Evolutionary conservation across 352 stramenopile genomes (phyloP).

Genomic region (Ophiocytium majus): DNA sequence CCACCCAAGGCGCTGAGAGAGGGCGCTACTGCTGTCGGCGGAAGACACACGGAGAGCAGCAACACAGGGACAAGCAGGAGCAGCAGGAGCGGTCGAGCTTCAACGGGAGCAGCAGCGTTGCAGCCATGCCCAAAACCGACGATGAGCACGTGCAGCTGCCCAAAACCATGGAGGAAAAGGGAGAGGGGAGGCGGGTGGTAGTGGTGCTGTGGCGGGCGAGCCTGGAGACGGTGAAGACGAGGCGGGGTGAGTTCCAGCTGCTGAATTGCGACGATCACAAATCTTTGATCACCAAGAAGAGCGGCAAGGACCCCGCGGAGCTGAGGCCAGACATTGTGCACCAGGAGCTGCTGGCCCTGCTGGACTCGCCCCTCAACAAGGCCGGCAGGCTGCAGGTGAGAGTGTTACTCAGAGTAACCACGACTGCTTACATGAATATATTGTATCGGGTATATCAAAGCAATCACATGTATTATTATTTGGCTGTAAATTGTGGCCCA

Average conservation of each 20-base stretch:
- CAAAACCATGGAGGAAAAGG: conserved; percentile 43
- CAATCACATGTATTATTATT: too few species aligned
- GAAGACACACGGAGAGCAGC: too few species aligned
- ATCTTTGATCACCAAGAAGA: conserved; percentile 84
- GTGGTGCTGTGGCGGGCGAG: conserved; percentile 66
- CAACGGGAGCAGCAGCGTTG: too few species aligned
- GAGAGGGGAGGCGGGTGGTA: conserved; percentile 40
- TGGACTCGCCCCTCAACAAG: conserved; percentile 99
- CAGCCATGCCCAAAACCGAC: background rate
- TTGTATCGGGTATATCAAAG: background rate
- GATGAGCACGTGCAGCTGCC: conserved; percentile 24
- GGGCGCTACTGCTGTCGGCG: too few species aligned
- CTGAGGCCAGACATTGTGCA: conserved; percentile 98
- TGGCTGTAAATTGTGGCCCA: too few species aligned
- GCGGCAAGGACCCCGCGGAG: conserved; percentile 88
- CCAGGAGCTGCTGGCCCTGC: conserved; percentile 94
- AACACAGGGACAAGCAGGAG: too few species aligned
- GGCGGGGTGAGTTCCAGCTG: conserved; percentile 95
- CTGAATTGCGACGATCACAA: conserved; percentile 99
- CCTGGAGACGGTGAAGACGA: conserved; percentile 99
- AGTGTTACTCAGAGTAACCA: background rate
- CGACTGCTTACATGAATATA: background rate
- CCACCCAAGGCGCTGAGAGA: too few species aligned
- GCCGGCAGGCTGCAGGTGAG: conserved; percentile 87
- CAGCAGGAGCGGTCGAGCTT: too few species aligned